These are phyloP conservation scores for Decorospora gaudefroyi DNA, from an alignment of 2,329 filamentous ascomycete genomes.

Conservation along the genomic window DNA sequence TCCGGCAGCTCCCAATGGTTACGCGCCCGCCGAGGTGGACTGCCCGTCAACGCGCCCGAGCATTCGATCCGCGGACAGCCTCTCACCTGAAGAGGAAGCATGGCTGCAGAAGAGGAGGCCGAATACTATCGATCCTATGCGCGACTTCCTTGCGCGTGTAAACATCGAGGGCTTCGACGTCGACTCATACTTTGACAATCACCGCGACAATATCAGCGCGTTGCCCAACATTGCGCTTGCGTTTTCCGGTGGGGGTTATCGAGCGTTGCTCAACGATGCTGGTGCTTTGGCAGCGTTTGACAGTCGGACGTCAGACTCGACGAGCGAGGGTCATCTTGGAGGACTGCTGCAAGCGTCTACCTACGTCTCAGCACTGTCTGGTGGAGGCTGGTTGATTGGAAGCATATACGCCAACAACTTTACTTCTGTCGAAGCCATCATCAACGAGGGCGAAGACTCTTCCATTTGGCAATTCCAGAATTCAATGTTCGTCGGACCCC, in stretches of 20 bases:
- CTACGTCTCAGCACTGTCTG: conserved; percentile 79
- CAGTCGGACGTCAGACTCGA: conserved; percentile 67
- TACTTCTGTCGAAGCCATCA: conserved; percentile 65
- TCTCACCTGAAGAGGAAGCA: conserved; percentile 71
- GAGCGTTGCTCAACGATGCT: conserved; percentile 82
- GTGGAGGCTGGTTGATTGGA: conserved; percentile 84
- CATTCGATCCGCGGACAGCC: conserved; percentile 64
- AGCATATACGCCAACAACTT: conserved; percentile 80
- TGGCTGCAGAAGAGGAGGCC: conserved; percentile 75
- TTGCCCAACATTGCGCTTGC: conserved; percentile 75
- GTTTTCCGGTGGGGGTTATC: conserved; percentile 81
- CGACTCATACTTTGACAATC: conserved; percentile 68
- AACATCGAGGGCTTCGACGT: conserved; percentile 80
- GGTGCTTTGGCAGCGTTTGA: conserved; percentile 82
- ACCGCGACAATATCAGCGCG: conserved; percentile 59
- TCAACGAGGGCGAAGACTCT: conserved; percentile 52
- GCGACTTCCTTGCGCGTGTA: conserved; percentile 70
- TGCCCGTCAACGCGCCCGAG: conserved; percentile 73
- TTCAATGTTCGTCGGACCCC: conserved; percentile 64
- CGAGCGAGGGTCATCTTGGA: conserved; percentile 69
- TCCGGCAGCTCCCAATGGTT: conserved; percentile 66
- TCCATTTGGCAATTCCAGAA: conserved; percentile 67
- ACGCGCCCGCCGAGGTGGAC: conserved; percentile 68
- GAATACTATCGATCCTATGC: conserved; percentile 76
- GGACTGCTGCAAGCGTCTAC: conserved; percentile 80